Evolutionary conservation across 1,284 basidiomycete genomes (phyloP).

Genomic region (Inonotus obliquus): DNA sequence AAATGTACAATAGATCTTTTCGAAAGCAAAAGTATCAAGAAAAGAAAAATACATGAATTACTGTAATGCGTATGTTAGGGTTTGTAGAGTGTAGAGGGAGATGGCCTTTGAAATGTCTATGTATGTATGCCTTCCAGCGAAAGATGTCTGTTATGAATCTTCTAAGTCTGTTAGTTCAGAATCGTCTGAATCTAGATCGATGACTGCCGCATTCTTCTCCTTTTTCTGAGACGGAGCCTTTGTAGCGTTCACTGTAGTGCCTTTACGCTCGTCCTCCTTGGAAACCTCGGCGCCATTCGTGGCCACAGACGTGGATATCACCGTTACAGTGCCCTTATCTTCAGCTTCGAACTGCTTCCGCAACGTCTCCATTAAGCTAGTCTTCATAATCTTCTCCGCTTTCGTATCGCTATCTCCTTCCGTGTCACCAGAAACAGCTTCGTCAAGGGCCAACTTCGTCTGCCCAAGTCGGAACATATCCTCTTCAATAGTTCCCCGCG

Average conservation of each 20-base stretch:
- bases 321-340: slow-evolving; percentile 23
- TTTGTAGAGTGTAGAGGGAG: neutral
- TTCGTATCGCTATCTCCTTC: slow-evolving; percentile 55
- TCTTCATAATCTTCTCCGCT: slow-evolving; percentile 77
- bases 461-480: slow-evolving; percentile 89
- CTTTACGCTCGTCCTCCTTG: neutral
- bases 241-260: neutral
- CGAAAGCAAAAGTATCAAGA: neutral
- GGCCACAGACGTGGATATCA: slow-evolving; percentile 9
- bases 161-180: slow-evolving; percentile 19
- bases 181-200: slow-evolving; percentile 9
- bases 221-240: neutral
- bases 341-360: slow-evolving; percentile 61
- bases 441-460: slow-evolving; percentile 88
- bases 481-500: slow-evolving; percentile 91
- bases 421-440: slow-evolving; percentile 81
- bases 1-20: neutral
- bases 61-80: neutral
- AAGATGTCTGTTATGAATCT: neutral
- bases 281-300: slow-evolving; percentile 1
- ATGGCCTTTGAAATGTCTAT: neutral
- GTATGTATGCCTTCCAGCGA: neutral
- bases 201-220: neutral
- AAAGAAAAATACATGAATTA: neutral
- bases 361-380: slow-evolving; percentile 74